A percentile compares a stretch with the other conserved stretches of the same genome.
Conservation (phyloP, 306 rosid species). For the Dryas alaskensis region DNA sequence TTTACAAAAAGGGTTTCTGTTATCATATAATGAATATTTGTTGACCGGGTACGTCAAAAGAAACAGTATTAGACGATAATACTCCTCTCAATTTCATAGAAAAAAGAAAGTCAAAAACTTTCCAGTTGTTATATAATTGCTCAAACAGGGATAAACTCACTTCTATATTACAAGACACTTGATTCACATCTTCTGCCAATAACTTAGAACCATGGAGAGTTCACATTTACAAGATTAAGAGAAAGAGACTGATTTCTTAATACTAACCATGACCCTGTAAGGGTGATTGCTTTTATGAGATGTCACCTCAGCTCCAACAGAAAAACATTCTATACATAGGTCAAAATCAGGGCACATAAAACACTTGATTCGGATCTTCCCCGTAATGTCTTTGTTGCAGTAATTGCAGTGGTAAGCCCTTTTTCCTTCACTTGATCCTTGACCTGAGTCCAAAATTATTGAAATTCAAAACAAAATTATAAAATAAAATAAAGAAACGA, state of each 20-base stretch:
- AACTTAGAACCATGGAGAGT: background rate
- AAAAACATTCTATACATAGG: conserved; percentile 89
- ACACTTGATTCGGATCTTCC: conserved; percentile 93
- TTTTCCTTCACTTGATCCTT: conserved; percentile 79
- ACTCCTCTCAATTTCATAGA: background rate
- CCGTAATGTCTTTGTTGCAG: conserved; percentile 94
- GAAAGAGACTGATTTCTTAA: background rate
- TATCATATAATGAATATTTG: background rate
- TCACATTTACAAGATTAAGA: background rate
- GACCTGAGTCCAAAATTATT: conserved; percentile 50
- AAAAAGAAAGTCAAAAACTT: background rate
- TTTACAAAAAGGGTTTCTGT: conserved; percentile 2
- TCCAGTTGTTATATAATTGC: conserved; percentile 1
- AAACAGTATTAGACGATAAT: background rate
- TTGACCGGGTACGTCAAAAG: background rate
- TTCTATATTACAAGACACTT: background rate
- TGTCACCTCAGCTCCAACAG: conserved; percentile 93
- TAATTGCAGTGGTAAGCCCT: conserved; percentile 94
- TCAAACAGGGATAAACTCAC: conserved; percentile 3
- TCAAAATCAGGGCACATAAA: conserved; percentile 91
- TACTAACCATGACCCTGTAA: conserved; percentile 92
- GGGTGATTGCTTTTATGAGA: conserved; percentile 89
- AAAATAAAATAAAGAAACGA: background rate
- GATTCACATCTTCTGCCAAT: background rate
- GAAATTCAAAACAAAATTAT: background rate